Evolutionary conservation across 495 filamentous ascomycete genomes (phyloP).

Genomic region (Darksidea phi): DNA sequence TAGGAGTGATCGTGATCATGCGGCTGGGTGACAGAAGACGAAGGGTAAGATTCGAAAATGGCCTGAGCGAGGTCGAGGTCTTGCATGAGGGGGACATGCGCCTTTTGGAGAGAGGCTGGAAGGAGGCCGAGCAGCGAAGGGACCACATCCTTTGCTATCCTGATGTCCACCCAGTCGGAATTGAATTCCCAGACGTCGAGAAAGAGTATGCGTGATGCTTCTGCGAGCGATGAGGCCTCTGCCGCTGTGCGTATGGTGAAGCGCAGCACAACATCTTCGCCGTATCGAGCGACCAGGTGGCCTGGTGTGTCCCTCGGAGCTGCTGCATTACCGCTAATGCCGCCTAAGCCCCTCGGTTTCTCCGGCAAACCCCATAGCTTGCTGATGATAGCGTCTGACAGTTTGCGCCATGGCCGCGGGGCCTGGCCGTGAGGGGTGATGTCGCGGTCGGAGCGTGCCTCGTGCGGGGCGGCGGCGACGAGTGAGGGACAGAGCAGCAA

Average conservation of each 20-base stretch:
- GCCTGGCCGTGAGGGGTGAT: background rate
- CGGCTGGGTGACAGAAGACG: slow-evolving; percentile 31
- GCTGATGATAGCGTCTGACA: slow-evolving; percentile 66
- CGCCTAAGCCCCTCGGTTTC: slow-evolving; percentile 25
- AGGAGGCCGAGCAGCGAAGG: slow-evolving; percentile 79
- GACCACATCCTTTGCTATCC: slow-evolving; percentile 74
- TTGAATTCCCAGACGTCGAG: slow-evolving; percentile 90
- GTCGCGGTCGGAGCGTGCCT: slow-evolving; percentile 2
- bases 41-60: slow-evolving; percentile 75
- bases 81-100: slow-evolving; percentile 73
- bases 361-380: slow-evolving; percentile 59
- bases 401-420: slow-evolving; percentile 47
- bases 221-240: slow-evolving; percentile 70
- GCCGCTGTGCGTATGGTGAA: slow-evolving; percentile 72
- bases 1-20: slow-evolving; percentile 31
- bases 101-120: slow-evolving; percentile 68
- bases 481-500: slow-evolving; percentile 34
- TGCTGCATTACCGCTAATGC: background rate
- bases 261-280: slow-evolving; percentile 78
- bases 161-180: slow-evolving; percentile 80
- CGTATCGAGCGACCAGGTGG: slow-evolving; percentile 65
- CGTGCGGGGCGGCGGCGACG: slow-evolving; percentile 30
- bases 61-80: slow-evolving; percentile 67
- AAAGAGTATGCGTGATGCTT: slow-evolving; percentile 72
- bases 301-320: slow-evolving; percentile 2